These are phyloP conservation scores for Tothia fuscella DNA, from an alignment of 2,329 filamentous ascomycete species.

Conservation along the genomic window DNA sequence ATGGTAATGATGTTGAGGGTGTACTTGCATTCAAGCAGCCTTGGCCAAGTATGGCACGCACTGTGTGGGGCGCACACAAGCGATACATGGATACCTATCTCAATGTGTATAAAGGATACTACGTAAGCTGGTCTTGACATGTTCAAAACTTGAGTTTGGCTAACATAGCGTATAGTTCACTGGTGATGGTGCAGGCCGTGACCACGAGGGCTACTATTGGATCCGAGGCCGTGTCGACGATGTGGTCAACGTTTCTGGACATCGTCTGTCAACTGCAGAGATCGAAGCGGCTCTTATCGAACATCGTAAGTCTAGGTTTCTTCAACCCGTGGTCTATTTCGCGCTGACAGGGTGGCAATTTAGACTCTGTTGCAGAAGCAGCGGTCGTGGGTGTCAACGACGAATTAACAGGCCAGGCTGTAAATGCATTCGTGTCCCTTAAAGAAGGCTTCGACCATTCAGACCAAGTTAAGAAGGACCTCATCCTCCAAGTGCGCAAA, in stretches of 20 bases:
- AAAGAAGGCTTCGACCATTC: constrained; percentile 69
- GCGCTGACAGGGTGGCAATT: constrained; percentile 3
- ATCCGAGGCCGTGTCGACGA: constrained; percentile 97
- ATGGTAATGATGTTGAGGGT: constrained; percentile 94
- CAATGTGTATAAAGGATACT: constrained; percentile 96
- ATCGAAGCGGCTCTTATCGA: constrained; percentile 96
- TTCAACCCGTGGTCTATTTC: constrained; percentile 15
- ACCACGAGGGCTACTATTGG: constrained; percentile 99
- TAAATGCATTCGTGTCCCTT: constrained; percentile 91
- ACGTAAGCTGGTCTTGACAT: constrained; percentile 49
- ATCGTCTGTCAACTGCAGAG: constrained; percentile 91
- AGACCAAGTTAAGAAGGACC: constrained; percentile 81
- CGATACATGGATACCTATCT: constrained; percentile 98
- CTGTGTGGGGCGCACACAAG: constrained; percentile 95
- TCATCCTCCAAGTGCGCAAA: constrained; percentile 89
- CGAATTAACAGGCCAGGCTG: constrained; percentile 90
- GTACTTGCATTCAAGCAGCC: constrained; percentile 94
- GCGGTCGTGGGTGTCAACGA: constrained; percentile 89
- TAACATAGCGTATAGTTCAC: constrained; percentile 51
- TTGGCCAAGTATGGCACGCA: constrained; percentile 97
- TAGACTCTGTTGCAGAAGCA: constrained; percentile 72
- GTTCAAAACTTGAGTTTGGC: neutral
- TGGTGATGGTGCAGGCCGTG: constrained; percentile 85
- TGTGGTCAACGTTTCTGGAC: constrained; percentile 94
- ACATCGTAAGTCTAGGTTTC: constrained; percentile 44